phyloP scores from a whole-genome alignment of 2,329 filamentous ascomycete species.

The Claviceps africana region DNA sequence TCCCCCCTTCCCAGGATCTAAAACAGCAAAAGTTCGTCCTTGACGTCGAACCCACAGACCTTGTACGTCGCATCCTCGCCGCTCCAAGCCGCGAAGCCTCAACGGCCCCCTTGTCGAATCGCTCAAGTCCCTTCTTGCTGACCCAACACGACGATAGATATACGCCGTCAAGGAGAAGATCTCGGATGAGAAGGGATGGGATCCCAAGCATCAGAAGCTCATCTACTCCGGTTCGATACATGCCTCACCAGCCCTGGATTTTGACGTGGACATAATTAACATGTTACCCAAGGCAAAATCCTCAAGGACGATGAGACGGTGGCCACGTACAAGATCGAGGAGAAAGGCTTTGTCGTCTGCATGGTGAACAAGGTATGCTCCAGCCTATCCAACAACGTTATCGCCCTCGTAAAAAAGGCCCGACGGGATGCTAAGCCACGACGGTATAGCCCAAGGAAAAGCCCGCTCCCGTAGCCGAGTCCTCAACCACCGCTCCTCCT shows the following conservation, averaged over 20 bases:
- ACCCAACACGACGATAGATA: slow-evolving; percentile 45
- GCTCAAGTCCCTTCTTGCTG: slow-evolving; percentile 8
- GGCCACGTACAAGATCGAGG: slow-evolving; percentile 94
- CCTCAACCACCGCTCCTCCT: slow-evolving; percentile 44
- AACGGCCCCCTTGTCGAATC: slow-evolving; percentile 2
- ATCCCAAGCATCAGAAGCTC: slow-evolving; percentile 78
- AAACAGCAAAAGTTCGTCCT: slow-evolving; percentile 98
- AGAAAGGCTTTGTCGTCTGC: slow-evolving; percentile 98
- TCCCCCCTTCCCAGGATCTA: slow-evolving; percentile 57
- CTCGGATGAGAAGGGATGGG: slow-evolving; percentile 83
- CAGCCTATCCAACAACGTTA: neutral
- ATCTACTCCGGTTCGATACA: slow-evolving; percentile 77
- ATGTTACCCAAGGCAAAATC: slow-evolving; percentile 66
- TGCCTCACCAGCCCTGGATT: neutral
- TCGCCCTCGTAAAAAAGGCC: too few relatives aligned
- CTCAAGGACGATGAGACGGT: slow-evolving; percentile 95
- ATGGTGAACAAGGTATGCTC: slow-evolving; percentile 81
- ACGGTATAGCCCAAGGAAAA: slow-evolving; percentile 48
- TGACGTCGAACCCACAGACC: slow-evolving; percentile 84
- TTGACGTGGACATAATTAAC: slow-evolving; percentile 9
- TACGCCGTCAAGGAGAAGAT: slow-evolving; percentile 88
- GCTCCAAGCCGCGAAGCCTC: slow-evolving; percentile 8
- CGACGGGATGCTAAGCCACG: neutral
- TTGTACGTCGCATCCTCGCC: slow-evolving; percentile 46
- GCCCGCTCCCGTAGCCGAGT: slow-evolving; percentile 35